phyloP scores from a whole-genome alignment of 768 basidiomycete species.

The Nevesoporus exiguus region DNA sequence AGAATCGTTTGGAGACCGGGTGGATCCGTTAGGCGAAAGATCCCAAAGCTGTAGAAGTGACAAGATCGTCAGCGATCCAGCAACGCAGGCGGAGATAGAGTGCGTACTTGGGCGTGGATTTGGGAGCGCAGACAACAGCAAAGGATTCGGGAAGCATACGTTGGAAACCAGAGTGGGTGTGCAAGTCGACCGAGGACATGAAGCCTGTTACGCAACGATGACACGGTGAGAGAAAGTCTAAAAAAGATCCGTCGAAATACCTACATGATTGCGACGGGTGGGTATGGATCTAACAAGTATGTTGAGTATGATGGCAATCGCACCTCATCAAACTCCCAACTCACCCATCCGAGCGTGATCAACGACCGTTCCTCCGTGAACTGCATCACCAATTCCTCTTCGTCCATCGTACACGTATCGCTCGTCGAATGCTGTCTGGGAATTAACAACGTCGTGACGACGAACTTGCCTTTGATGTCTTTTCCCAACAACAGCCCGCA shows the following conservation, averaged over 20 bases:
- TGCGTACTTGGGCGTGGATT: conserved; percentile 67
- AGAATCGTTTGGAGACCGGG: conserved; percentile 74
- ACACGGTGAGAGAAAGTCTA: not conserved
- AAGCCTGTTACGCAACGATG: conserved; percentile 50
- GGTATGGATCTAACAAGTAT: conserved; percentile 70
- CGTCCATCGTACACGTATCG: conserved; percentile 91
- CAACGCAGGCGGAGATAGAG: not conserved
- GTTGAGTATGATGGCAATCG: not conserved
- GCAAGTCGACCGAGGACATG: conserved; percentile 92
- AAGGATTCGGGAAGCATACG: conserved; percentile 88
- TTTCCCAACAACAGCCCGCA: conserved; percentile 84
- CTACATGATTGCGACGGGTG: conserved; percentile 86
- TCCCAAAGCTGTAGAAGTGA: conserved; percentile 55
- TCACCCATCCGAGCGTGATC: conserved; percentile 89
- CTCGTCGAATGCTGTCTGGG: conserved; percentile 87
- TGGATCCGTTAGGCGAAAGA: conserved; percentile 87
- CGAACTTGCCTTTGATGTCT: conserved; percentile 52
- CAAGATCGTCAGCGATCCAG: not conserved
- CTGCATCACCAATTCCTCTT: conserved; percentile 81
- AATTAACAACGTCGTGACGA: conserved; percentile 79
- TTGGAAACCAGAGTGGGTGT: conserved; percentile 89
- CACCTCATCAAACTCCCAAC: conserved; percentile 20
- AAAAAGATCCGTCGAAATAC: conserved; percentile 22
- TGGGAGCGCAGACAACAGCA: conserved; percentile 88
- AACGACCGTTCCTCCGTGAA: conserved; percentile 80